Evolutionary conservation across 169 alveolate genomes (phyloP), one percentile per base, ranked within the genome.

Genomic region (Cyclospora cayetanensis): DNA sequence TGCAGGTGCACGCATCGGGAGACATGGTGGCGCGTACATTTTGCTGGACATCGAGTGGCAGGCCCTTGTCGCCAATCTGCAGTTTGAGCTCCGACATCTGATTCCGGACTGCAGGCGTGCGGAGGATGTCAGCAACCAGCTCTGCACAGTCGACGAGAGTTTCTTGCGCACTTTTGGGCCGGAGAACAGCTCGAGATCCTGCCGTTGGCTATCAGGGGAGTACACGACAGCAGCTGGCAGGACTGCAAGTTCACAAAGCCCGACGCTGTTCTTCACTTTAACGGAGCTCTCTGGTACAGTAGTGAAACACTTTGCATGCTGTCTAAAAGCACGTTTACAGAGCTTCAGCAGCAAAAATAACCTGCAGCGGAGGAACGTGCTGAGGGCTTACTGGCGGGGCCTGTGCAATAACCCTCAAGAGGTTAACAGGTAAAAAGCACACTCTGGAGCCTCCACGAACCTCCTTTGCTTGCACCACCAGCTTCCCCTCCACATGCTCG

Each of bases 31-130:
- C 15, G 34, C 89, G 60, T 52, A 80, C 89, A 50, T 80, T 27
- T 63, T 80, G n/a, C 1, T 80, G 89, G 37, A 80, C 72, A 41
- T 80, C 74, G 9, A 80, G 35, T 12, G 89, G 89, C 53, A 80
- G 89, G 74, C 89, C 72, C 35, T 80, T 52, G 52, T 27, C 89
- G 9, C 89, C 89, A 53, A 80, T 80, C n/a, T 52, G 89, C 74
- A 80, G 41, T 42, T 80, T 80, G 46, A 80, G 89, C 74, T 80
- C 74, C 20, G 52, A 50, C 89, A 80, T 80, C 50, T 80, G 89
- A 11, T 80, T 74, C 34, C 25, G 29, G 35, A 80, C 89, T 52
- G 89, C 89, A 20, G 89, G 89, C 34, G 50, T 80, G 74, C 89
- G 74, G 29, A 80, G 53, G 34, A 80, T 80, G n/a, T 52, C 72